Conservation (phyloP, 345 rosid species). For the Noccaea caerulescens region DNA sequence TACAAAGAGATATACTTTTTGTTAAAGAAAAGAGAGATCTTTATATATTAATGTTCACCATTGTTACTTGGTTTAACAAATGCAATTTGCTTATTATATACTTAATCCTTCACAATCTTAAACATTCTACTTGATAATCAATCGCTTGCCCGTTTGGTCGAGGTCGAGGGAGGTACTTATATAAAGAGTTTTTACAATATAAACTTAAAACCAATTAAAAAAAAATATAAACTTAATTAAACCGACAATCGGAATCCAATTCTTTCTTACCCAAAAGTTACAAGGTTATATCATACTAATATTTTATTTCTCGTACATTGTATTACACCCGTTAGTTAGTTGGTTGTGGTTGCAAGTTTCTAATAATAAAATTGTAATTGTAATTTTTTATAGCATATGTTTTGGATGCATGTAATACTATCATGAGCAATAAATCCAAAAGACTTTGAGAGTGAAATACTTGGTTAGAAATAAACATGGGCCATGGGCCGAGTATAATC, state of each 20-base stretch:
- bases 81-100: slow-evolving; percentile 2
- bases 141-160: not conserved
- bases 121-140: slow-evolving; percentile 2
- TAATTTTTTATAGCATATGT: too few species aligned
- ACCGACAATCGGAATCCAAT: too few species aligned
- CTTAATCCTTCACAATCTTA: slow-evolving; percentile 8
- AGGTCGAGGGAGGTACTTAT: not conserved
- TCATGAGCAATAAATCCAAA: not conserved
- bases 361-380: too few species aligned
- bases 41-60: not conserved
- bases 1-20: not conserved
- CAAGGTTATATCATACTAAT: too few species aligned
- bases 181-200: too few species aligned
- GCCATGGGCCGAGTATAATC: slow-evolving; percentile 4
- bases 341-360: too few species aligned
- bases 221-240: too few species aligned
- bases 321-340: too few species aligned
- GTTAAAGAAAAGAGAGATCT: not conserved
- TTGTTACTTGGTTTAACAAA: slow-evolving; percentile 13
- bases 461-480: not conserved
- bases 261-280: too few species aligned
- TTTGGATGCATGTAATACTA: too few species aligned
- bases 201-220: too few species aligned
- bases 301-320: too few species aligned
- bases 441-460: not conserved